Base-by-base conservation (phyloP, 139 green algal genomes). In the Chlamydomonas applanata region DNA sequence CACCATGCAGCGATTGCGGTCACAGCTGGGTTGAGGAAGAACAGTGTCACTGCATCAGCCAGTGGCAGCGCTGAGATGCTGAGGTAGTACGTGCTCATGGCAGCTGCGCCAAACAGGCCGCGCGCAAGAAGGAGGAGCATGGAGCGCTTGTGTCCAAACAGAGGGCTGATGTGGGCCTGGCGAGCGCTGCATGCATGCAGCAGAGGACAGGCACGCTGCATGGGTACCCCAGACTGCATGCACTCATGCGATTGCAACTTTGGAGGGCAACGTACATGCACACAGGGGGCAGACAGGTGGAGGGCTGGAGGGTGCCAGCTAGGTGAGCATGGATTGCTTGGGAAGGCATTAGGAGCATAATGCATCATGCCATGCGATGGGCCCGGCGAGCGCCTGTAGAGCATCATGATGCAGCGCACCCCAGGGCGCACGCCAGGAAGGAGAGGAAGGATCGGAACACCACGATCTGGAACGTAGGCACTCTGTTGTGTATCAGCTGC, bases 11-110 rank as follows among this genome's bases (percentile, higher is more conserved):
- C 71, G 5, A 87, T 45, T 2, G 81, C 81, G 2, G 81, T 89
- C 30, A 87, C 62, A 22, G 73, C 65, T 3, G 81, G 81, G 60
- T 85, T 87, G 17, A 86, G 29, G 66, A 89, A 89, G 65, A 87
- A 89, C 0, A 89, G 64, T 0, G 78, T 84, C 4, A 79, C 69
- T 2, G 74, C 77, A 72, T 82, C 77, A 4, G 73, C 82, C 30
- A 82, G 57, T 7, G 82, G 77, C 34, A 83, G 77, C 63, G 68
- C 13, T 4, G 20, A 33, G 52, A 85, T 63, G 32, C 24, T 59
- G 25, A 85, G 64, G 75, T 82, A 83, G 62, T 77, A 82, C 27
- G 40, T 66, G 24, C 60, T 22, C 25, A 59, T 70, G 27, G 60
- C 44, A 4, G 62, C 62, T 30, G 62, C 62, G 17, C 62, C 62